These are phyloP conservation scores for Backusella tuberculispora DNA, from an alignment of 192 early-diverging fungal genomes.

Conservation along the genomic window DNA sequence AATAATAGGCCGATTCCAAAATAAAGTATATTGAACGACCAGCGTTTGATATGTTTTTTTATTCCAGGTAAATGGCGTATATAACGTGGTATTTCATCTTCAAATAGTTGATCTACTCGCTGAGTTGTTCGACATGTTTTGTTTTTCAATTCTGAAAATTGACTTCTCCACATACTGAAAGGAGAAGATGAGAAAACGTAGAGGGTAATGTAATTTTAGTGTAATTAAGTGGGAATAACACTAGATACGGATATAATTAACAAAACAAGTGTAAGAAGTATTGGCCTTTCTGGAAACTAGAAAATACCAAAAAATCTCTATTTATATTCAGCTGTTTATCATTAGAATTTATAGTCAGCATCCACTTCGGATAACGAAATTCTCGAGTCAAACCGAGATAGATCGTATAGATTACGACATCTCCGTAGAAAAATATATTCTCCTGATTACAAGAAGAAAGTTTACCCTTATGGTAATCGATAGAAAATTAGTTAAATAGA, in stretches of 20 bases:
- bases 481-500: background rate
- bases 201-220: background rate
- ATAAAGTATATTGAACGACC: background rate
- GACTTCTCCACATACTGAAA: background rate
- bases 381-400: conserved; percentile 10
- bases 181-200: background rate
- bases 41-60: background rate
- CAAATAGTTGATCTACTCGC: background rate
- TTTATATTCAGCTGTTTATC: conserved; percentile 2
- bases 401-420: background rate
- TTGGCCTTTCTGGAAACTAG: background rate
- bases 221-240: background rate
- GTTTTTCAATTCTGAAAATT: background rate
- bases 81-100: background rate
- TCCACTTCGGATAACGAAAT: background rate
- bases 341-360: background rate
- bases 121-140: background rate
- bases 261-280: background rate
- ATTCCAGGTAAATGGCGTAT: background rate
- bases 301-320: background rate
- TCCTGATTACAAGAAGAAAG: background rate
- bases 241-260: background rate
- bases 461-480: conserved; percentile 3
- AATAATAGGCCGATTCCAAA: background rate
- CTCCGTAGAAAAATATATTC: background rate